These are phyloP conservation scores for Pleurotus pulmonarius DNA, from an alignment of 768 basidiomycete species.

Conservation along the genomic window DNA sequence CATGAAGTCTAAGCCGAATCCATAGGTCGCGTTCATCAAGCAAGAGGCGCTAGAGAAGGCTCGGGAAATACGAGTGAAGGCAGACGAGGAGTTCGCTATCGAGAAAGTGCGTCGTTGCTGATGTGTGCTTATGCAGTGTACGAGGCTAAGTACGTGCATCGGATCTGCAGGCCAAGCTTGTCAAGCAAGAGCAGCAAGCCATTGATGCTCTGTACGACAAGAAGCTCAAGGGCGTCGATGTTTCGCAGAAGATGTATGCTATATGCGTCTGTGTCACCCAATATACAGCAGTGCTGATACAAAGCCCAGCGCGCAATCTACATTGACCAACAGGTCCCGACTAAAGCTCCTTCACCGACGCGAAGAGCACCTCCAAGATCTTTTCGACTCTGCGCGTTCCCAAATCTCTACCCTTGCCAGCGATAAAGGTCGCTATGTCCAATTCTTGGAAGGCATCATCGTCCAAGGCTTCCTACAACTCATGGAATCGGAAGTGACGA, in stretches of 20 bases:
- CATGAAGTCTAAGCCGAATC: constrained; percentile 5
- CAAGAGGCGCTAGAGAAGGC: constrained; percentile 98
- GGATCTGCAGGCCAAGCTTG: constrained; percentile 79
- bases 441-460: constrained; percentile 82
- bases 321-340: constrained; percentile 93
- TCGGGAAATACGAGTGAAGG: constrained; percentile 94
- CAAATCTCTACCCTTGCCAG: constrained; percentile 59
- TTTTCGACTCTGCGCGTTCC: constrained; percentile 72
- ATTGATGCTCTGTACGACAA: constrained; percentile 95
- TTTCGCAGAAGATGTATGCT: constrained; percentile 92
- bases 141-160: not conserved
- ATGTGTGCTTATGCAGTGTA: not conserved
- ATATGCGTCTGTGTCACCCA: too few relatives aligned
- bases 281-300: too few relatives aligned
- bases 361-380: constrained; percentile 87
- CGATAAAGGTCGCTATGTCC: constrained; percentile 66
- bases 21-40: constrained; percentile 94
- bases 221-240: constrained; percentile 91
- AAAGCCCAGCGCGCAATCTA: constrained; percentile 78
- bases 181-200: constrained; percentile 91
- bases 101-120: constrained; percentile 66
- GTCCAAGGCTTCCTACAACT: constrained; percentile 83
- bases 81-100: constrained; percentile 98
- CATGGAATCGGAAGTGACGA: constrained; percentile 67
- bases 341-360: constrained; percentile 85